Base-by-base conservation (phyloP, 768 basidiomycete genomes). In the Mycena venus region DNA sequence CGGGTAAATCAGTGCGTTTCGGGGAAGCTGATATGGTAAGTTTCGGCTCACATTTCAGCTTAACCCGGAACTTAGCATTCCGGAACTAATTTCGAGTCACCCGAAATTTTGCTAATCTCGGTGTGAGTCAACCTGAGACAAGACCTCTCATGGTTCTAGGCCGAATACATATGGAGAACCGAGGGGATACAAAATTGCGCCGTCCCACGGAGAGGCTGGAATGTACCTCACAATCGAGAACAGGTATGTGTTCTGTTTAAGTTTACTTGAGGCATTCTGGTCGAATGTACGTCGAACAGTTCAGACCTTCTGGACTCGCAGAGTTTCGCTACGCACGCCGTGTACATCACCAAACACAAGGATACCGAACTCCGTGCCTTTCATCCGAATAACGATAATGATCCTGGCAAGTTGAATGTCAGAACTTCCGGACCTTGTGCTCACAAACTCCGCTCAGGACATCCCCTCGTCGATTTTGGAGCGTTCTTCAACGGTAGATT, bases 271-370 rank as follows among this genome's bases (percentile, higher is more conserved):
- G n/a, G n/a, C n/a, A n/a, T n/a, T n/a, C n/a, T n/a, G n/a, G n/a
- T n/a, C n/a, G n/a, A 67, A 36, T 74, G 42, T n/a, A 63, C n/a
- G 12, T 7, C 32, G n/a, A n/a, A 4, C 29, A 73, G 75, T 23
- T 36, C 72, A 17, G 85, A 89, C 11, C 82, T 88, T 15, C 80
- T 89, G 68, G 85, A 88, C 42, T 90, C 89, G 51, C 87, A 84
- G n/a, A 86, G 89, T 68, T 91, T 89, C 87, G 90, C 90, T 4
- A 86, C 86, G 32, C 86, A 90, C 78, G 86, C 86, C 60, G 79
- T 90, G n/a, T 86, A 86, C 3, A 83, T 90, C 7, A 86, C 88
- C 27, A 80, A 81, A 73, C 84, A 85, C 49, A 89, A 91, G 77
- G 90, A 91, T 31, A 85, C 85, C 0, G 90, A 91, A 78, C 87